These are phyloP conservation scores for Fagopyrum esculentum DNA, from an alignment of 148 eudicot species.

Conservation along the genomic window DNA sequence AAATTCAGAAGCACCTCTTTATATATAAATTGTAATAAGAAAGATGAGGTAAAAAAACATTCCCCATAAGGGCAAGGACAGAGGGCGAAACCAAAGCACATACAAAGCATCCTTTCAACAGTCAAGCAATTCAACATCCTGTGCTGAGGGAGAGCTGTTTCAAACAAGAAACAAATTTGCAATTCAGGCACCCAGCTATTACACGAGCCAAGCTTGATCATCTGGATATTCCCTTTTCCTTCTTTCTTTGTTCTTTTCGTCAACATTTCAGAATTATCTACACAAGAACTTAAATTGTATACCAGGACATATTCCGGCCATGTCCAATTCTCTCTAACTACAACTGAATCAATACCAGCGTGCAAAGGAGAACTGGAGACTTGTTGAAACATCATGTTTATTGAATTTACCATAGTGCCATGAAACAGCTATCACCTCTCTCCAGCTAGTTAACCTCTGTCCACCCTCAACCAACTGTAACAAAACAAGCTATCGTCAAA, in stretches of 20 bases:
- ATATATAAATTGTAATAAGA: background rate
- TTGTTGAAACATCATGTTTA: background rate
- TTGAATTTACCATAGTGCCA: background rate
- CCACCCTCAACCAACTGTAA: background rate
- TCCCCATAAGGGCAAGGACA: background rate
- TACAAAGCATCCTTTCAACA: conserved; percentile 8
- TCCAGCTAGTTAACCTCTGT: background rate
- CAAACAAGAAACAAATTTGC: background rate
- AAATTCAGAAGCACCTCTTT: conserved; percentile 63
- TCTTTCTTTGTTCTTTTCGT: background rate
- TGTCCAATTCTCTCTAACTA: background rate
- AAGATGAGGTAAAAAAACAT: background rate
- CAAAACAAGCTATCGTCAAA: background rate
- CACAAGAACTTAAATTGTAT: conserved; percentile 3
- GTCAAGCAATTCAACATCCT: conserved; percentile 9
- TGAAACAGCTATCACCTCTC: background rate
- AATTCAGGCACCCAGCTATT: background rate
- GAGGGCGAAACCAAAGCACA: background rate
- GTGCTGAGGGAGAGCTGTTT: background rate
- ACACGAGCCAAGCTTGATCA: background rate
- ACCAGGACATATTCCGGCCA: background rate
- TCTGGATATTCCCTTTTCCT: background rate
- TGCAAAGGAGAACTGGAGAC: background rate
- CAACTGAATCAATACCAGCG: conserved; percentile 5
- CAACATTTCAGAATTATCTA: background rate